A percentile compares a stretch with the other conserved stretches of the same genome.
Conservation (phyloP, 2,329 filamentous ascomycete genomes). For the Raffaelea albimanens region DNA sequence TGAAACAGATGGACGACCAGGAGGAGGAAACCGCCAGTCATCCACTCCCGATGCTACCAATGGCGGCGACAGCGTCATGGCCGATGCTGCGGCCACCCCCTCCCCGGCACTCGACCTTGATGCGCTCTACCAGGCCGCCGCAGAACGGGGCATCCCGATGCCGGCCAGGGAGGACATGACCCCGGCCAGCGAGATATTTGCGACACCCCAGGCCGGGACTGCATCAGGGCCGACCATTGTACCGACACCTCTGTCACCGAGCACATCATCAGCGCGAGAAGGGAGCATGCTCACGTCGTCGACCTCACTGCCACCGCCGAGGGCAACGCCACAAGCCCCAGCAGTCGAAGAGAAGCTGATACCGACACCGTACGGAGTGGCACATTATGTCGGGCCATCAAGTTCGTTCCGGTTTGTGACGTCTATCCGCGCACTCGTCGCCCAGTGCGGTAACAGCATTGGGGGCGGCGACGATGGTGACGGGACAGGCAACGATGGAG, state of each 20-base stretch:
- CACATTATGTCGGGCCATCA: conserved; percentile 12
- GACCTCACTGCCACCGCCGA: background rate
- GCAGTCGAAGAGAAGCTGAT: conserved; percentile 11
- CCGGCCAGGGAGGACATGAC: conserved; percentile 12
- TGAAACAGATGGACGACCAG: conserved; percentile 9
- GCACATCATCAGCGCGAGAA: background rate
- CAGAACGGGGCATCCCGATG: conserved; percentile 11
- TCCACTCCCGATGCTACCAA: too few relatives aligned
- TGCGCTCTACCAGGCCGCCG: conserved; percentile 10
- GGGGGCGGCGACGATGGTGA: background rate
- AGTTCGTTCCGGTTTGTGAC: conserved; percentile 13
- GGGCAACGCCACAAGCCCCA: background rate
- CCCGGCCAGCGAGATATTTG: conserved; percentile 10
- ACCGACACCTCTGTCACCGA: conserved; percentile 2
- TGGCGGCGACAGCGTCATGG: conserved; percentile 3
- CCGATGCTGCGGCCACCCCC: too few relatives aligned
- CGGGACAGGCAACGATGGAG: background rate
- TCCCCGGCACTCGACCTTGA: conserved; percentile 8
- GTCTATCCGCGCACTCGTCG: conserved; percentile 10
- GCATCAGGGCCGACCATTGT: conserved; percentile 2
- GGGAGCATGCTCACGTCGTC: background rate
- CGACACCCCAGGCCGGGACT: background rate
- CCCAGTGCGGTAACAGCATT: conserved; percentile 8
- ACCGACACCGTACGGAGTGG: conserved; percentile 9
- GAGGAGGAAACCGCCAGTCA: background rate